A percentile compares a stretch with the other conserved stretches of the same genome.
Conservation (phyloP, 225 moss, liverwort and hornwort genomes). For the Pleurozium schreberi region DNA sequence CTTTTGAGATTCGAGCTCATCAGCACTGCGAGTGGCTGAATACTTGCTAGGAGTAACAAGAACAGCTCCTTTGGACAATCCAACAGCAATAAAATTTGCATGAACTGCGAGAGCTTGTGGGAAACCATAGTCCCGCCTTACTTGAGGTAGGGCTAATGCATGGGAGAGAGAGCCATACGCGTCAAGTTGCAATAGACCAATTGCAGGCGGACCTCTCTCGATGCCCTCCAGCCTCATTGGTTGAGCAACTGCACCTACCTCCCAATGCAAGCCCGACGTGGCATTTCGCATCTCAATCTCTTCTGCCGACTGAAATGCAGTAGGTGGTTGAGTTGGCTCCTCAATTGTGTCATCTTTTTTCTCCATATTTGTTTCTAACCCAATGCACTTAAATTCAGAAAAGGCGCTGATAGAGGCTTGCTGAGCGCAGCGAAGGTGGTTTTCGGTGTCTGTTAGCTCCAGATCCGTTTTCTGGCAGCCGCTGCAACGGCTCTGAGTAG, state of each 20-base stretch:
- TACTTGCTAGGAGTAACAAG: slow-evolving; percentile 90
- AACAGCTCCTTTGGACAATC: slow-evolving; percentile 91
- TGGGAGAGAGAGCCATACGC: slow-evolving; percentile 71
- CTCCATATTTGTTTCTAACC: background rate
- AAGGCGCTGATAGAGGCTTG: background rate
- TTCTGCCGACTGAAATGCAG: slow-evolving; percentile 72
- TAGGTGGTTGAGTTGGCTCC: slow-evolving; percentile 23
- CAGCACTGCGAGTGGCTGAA: slow-evolving; percentile 83
- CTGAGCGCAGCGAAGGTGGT: background rate
- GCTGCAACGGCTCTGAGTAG: background rate
- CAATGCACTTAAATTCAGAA: background rate
- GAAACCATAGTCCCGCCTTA: slow-evolving; percentile 80
- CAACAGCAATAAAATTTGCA: slow-evolving; percentile 82
- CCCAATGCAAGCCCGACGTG: slow-evolving; percentile 88
- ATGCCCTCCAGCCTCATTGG: slow-evolving; percentile 97
- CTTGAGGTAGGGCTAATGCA: slow-evolving; percentile 58
- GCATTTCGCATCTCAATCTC: slow-evolving; percentile 79
- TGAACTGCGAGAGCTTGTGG: slow-evolving; percentile 92
- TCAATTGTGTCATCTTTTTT: slow-evolving; percentile 5
- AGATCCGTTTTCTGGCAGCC: background rate
- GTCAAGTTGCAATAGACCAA: slow-evolving; percentile 88
- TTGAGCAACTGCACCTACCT: slow-evolving; percentile 97
- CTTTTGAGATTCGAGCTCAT: slow-evolving; percentile 81
- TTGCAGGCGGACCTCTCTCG: slow-evolving; percentile 90
- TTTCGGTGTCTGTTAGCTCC: background rate